These are phyloP conservation scores for Waltiozyma solani DNA, from an alignment of 1,139 yeast genomes.

Conservation along the genomic window DNA sequence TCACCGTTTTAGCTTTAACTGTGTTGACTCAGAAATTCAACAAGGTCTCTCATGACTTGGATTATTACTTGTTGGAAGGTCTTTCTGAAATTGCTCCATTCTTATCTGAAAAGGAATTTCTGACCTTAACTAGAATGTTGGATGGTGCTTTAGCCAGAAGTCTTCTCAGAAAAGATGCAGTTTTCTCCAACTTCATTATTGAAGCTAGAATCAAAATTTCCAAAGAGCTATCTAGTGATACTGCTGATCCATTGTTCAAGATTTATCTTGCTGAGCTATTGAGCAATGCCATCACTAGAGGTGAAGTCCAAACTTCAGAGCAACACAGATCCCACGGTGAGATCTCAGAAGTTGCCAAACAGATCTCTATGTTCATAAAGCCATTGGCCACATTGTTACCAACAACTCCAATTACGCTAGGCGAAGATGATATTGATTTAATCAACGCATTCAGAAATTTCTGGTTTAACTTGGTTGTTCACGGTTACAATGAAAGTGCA, in stretches of 20 bases:
- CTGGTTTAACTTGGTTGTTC: conserved; percentile 92
- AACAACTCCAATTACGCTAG: conserved; percentile 30
- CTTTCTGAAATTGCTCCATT: conserved; percentile 42
- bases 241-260: conserved; percentile 38
- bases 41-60: conserved; percentile 29
- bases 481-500: conserved; percentile 68
- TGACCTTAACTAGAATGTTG: conserved; percentile 37
- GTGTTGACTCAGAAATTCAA: conserved; percentile 75
- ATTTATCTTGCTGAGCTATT: conserved; percentile 59
- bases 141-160: conserved; percentile 27
- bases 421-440: conserved; percentile 22
- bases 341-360: conserved; percentile 67
- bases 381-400: conserved; percentile 79
- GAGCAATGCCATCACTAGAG: conserved; percentile 60
- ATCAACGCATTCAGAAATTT: conserved; percentile 62
- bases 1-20: conserved; percentile 74
- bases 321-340: conserved; percentile 79
- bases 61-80: conserved; percentile 37
- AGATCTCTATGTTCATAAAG: conserved; percentile 54
- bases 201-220: conserved; percentile 48
- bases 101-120: conserved; percentile 42
- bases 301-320: conserved; percentile 72
- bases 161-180: conserved; percentile 20
- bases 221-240: conserved; percentile 27
- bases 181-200: conserved; percentile 28